Evolutionary conservation across 2,329 filamentous ascomycete species (phyloP).

Genomic region (Arachnopeziza araneosa): DNA sequence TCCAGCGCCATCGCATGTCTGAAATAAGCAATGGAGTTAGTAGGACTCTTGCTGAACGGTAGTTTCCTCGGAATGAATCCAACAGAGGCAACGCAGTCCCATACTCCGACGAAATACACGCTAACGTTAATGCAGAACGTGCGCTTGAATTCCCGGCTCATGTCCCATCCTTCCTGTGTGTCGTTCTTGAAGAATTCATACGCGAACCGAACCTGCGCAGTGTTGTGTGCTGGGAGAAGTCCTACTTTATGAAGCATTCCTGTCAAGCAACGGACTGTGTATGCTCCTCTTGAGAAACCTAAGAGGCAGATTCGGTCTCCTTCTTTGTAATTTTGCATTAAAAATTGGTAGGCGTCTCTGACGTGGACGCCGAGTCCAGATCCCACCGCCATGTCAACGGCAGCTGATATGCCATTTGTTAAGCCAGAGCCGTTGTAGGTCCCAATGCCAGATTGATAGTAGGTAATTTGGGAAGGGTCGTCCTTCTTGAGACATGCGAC

Average conservation of each 20-base stretch:
- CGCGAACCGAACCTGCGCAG: conserved; percentile 36
- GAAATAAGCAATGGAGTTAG: conserved; percentile 33
- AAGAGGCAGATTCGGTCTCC: conserved; percentile 44
- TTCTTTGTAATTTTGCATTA: conserved; percentile 43
- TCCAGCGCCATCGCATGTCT: conserved; percentile 41
- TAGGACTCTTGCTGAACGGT: conserved; percentile 35
- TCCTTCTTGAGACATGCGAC: conserved; percentile 40
- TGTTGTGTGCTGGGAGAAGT: conserved; percentile 59
- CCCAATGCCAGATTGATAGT: conserved; percentile 42
- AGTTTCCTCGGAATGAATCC: conserved; percentile 36
- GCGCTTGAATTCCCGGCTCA: conserved; percentile 38
- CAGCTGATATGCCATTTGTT: conserved; percentile 34
- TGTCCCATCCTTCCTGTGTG: conserved; percentile 33
- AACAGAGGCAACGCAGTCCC: conserved; percentile 37
- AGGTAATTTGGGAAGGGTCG: conserved; percentile 33
- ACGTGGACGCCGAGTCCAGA: conserved; percentile 38
- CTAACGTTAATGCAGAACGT: conserved; percentile 40
- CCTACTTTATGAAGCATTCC: conserved; percentile 41
- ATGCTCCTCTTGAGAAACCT: conserved; percentile 44
- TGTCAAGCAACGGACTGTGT: conserved; percentile 44
- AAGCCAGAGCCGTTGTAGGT: conserved; percentile 38
- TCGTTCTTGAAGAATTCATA: conserved; percentile 41
- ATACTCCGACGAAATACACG: conserved; percentile 40
- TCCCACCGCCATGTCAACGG: conserved; percentile 39
- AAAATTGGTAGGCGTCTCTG: conserved; percentile 37